A percentile compares a stretch with the other conserved stretches of the same genome.
phyloP scores from a whole-genome alignment of 2,329 filamentous ascomycete species.

The Neurospora sp. region DNA sequence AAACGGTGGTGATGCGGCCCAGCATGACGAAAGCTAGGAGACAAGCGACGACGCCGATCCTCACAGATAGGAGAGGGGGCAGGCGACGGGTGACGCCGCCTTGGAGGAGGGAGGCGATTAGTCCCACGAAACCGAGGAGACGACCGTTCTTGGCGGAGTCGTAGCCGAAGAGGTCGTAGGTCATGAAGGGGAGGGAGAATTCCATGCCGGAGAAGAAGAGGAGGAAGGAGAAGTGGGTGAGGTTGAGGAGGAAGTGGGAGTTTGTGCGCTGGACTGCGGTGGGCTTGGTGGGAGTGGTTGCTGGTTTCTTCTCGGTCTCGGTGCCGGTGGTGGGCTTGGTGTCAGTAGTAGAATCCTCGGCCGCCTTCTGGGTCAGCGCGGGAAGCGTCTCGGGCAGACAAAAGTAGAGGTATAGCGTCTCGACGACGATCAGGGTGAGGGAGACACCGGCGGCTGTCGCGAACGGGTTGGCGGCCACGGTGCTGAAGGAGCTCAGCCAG shows the following conservation, averaged over 20 bases:
- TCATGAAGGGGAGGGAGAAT: conserved; percentile 95
- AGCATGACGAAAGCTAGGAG: conserved; percentile 74
- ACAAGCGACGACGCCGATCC: conserved; percentile 68
- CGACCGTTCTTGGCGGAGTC: conserved; percentile 70
- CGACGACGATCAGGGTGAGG: conserved; percentile 70
- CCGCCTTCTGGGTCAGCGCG: conserved; percentile 30
- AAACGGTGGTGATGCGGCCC: conserved; percentile 55
- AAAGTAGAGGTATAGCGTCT: conserved; percentile 81
- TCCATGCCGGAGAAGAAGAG: conserved; percentile 98
- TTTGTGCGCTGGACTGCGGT: conserved; percentile 54
- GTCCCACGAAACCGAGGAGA: conserved; percentile 81
- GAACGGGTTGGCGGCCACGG: conserved; percentile 83
- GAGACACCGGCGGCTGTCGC: conserved; percentile 86
- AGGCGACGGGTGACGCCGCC: conserved; percentile 82
- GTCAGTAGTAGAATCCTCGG: no score
- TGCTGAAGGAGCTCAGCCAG: conserved; percentile 66
- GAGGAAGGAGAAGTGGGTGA: conserved; percentile 81
- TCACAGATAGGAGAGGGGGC: conserved; percentile 70
- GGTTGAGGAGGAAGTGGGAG: conserved; percentile 71
- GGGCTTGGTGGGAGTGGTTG: conserved; percentile 10
- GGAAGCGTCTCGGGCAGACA: conserved; percentile 82
- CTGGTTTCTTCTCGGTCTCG: conserved; percentile 4
- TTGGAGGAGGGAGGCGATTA: conserved; percentile 86
- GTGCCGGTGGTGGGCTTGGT: no score
- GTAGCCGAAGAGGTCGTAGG: conserved; percentile 85